phyloP scores from a whole-genome alignment of 768 basidiomycete genomes.

The Boletus tylopilopsis region DNA sequence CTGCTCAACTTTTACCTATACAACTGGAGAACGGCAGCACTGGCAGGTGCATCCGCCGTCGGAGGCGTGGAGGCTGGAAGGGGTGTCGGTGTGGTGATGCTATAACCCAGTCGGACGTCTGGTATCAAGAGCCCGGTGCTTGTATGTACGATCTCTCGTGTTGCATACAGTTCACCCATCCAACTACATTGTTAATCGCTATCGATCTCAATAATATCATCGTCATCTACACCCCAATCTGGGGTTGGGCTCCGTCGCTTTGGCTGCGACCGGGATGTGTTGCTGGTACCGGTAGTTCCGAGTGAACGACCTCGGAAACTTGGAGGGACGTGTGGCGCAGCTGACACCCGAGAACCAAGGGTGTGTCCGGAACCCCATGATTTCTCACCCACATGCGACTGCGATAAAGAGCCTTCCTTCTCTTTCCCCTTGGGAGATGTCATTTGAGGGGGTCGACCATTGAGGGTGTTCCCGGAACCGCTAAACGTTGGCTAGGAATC shows the following conservation, averaged over 20 bases:
- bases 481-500: constrained; percentile 45
- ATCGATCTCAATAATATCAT: constrained; percentile 81
- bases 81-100: constrained; percentile 93
- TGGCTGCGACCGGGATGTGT: constrained; percentile 40
- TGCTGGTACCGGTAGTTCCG: constrained; percentile 51
- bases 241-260: constrained; percentile 62
- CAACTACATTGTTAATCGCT: constrained; percentile 50
- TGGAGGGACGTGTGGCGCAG: constrained; percentile 27
- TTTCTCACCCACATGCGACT: constrained; percentile 27
- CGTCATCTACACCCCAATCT: constrained; percentile 82
- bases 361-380: constrained; percentile 51
- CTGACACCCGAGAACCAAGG: constrained; percentile 37
- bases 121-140: not conserved
- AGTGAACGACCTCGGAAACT: constrained; percentile 36
- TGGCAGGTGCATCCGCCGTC: constrained; percentile 66
- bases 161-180: not conserved
- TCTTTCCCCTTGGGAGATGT: constrained; percentile 53
- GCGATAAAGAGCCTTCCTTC: constrained; percentile 36
- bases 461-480: constrained; percentile 67
- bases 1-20: constrained; percentile 90
- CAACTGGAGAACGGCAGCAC: constrained; percentile 85
- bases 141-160: not conserved
- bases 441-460: constrained; percentile 41
- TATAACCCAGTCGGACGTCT: constrained; percentile 39
- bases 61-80: constrained; percentile 55